Evolutionary conservation across 2,329 filamentous ascomycete genomes (phyloP), one percentile per base, ranked within the genome.

Genomic region (Diaporthe australafricana): DNA sequence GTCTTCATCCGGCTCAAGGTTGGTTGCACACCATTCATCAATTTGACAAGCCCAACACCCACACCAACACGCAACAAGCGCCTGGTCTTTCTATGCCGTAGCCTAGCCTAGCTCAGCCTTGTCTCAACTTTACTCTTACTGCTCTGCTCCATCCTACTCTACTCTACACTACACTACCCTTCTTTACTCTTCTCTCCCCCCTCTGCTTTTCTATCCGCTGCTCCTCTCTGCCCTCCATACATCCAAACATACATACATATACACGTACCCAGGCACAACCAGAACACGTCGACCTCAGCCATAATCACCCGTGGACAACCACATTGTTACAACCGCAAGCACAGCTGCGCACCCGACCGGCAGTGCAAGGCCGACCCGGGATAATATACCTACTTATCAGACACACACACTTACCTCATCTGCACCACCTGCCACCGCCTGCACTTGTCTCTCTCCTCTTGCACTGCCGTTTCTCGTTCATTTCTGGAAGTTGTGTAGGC

Each of bases 1-100:
- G 66, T 68, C 66, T 50, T 68, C 66, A n/a, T 68, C 66, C 52
- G 66, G 66, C 66, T 68, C 66, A 68, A 68, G 66, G 66, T 68
- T 68, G 66, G 66, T 68, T 57, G 52, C 65, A 48, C 66, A 57
- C 66, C 66, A 68, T 68, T 68, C 55, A 42, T 52, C 42, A 38
- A 57, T 32, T 48, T 52, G 53, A 30, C 22, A 40, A 38, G 4
- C 52, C 45, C 38, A 40, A 40, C n/a, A 57, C 32, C 14, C 11
- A 27, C 32, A 25, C 55, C 5, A 6, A 6, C 48, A 47, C 42
- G 32, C 27, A 35, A 22, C 57, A 48, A 48, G 17, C 47, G 42
- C 27, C 60, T 35, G 32, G 47, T 47, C 56, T 47, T 25, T 25
- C 66, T 25, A 55, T 48, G 50, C 53, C 42, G 48, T 38, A 42